Base-by-base conservation (phyloP, 2,329 filamentous ascomycete genomes). In the Aspergillus carbonarius region DNA sequence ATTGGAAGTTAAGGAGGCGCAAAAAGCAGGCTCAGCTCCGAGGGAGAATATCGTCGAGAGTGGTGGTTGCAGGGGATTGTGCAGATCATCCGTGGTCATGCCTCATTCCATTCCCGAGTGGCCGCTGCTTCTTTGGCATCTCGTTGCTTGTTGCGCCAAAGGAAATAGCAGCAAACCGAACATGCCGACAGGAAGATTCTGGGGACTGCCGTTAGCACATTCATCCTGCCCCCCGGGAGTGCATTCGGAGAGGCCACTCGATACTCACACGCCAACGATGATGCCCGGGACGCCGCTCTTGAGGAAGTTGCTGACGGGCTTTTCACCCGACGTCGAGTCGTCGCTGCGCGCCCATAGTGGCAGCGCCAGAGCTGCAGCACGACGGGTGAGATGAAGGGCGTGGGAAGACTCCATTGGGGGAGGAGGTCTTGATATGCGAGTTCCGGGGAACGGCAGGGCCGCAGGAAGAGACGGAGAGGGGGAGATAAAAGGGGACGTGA, bases 251-350 rank as follows among this genome's bases (percentile, higher is more conserved):
- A 44, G 32, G 25, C 12, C 10, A 12, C 15, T 5, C 5, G 17
- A 10, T 12, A 64, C 62, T 12, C 57, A 64, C 62, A 63, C 37
- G 13, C 60, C 62, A 7, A 59, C 47, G 23, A 64, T 60, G 46
- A 64, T 64, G 30, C 50, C 62, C 20, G 62, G 62, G 5, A 64
- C 55, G 15, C 62, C 62, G 39, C 55, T 64, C 51, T 63, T 64
- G n/a, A 59, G 55, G 15, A 64, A 64, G 39, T 51, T 62, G 32
- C 58, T 63, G 37, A 56, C 54, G 6, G 62, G 62, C 57, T 64
- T 64, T 37, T 64, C 62, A 37, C 58, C 57, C 10, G 50, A 40
- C 18, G 15, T 18, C 25, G 39, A 30, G 27, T 34, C 37, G 25
- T 20, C 25, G 27, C 35, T 32, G 17, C 51, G 51, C 3, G 51